Percentiles rank a stretch among this genome's conserved stretches.
phyloP scores from a whole-genome alignment of 2,329 filamentous ascomycete species.

The Colletotrichum musicola region DNA sequence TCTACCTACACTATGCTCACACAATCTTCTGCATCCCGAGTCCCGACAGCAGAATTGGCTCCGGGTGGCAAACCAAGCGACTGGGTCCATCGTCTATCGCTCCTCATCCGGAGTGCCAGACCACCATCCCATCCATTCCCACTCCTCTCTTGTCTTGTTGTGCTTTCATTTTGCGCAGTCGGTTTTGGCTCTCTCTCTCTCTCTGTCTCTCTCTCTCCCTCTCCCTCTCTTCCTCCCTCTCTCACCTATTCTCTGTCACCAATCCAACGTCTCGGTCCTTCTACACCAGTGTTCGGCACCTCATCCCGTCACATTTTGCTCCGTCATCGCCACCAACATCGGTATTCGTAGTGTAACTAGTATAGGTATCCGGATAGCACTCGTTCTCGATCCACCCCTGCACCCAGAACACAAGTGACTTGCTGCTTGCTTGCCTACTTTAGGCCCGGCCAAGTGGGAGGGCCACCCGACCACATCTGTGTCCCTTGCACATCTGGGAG shows the following conservation, averaged over 20 bases:
- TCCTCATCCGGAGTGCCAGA: constrained; percentile 1
- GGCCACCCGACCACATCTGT: constrained; percentile 32
- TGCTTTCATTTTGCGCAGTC: not conserved
- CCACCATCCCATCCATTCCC: constrained; percentile 1
- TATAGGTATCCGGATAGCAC: too few relatives aligned
- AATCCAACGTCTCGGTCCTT: not conserved
- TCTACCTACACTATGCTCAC: not conserved
- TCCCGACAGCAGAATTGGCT: constrained; percentile 18
- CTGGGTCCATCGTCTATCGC: constrained; percentile 10
- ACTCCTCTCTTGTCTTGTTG: not conserved
- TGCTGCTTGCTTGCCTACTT: not conserved
- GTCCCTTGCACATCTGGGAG: constrained; percentile 28
- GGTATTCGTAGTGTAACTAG: too few relatives aligned
- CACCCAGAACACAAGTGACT: not conserved
- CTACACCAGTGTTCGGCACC: not conserved
- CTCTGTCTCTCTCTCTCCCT: not conserved
- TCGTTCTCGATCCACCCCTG: constrained; percentile 1
- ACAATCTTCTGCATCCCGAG: not conserved
- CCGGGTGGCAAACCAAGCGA: constrained; percentile 30
- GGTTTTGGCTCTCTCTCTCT: not conserved
- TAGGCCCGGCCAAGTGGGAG: constrained; percentile 33
- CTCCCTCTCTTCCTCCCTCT: not conserved
- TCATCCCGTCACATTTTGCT: not conserved
- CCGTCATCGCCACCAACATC: not conserved
- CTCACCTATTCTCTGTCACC: not conserved